Evolutionary conservation across 345 rosid species (phyloP).

Genomic region (Sapria himalayana): DNA sequence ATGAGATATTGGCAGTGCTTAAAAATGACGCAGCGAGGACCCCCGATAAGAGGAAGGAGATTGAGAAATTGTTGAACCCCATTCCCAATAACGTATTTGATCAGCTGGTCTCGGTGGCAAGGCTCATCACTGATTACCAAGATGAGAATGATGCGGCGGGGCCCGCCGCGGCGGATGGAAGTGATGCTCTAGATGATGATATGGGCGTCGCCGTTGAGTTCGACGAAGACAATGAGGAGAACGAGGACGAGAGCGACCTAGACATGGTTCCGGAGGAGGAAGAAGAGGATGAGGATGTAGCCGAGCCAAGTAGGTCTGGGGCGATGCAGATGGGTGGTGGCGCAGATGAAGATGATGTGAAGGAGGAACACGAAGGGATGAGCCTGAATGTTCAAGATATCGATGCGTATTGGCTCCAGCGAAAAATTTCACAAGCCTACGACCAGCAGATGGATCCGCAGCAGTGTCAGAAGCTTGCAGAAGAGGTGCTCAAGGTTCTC

Average conservation of each 20-base stretch:
- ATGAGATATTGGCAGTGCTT: slow-evolving; percentile 82
- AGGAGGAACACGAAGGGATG: slow-evolving; percentile 46
- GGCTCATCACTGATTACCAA: slow-evolving; percentile 62
- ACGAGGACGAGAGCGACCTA: slow-evolving; percentile 74
- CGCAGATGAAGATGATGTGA: slow-evolving; percentile 46
- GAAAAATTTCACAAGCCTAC: slow-evolving; percentile 75
- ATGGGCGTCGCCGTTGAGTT: slow-evolving; percentile 86
- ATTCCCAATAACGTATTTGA: slow-evolving; percentile 29
- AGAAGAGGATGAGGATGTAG: slow-evolving; percentile 51
- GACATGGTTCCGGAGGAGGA: slow-evolving; percentile 75
- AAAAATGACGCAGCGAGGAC: slow-evolving; percentile 42
- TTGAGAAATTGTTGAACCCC: slow-evolving; percentile 53
- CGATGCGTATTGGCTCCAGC: slow-evolving; percentile 95
- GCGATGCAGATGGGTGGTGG: slow-evolving; percentile 82
- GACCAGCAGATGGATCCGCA: slow-evolving; percentile 82
- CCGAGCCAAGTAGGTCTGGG: slow-evolving; percentile 29
- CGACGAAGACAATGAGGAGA: slow-evolving; percentile 65
- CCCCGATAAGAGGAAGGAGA: slow-evolving; percentile 68
- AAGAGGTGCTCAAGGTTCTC: slow-evolving; percentile 78
- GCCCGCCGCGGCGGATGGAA: slow-evolving; percentile 26
- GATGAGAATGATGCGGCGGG: slow-evolving; percentile 37
- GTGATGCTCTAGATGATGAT: slow-evolving; percentile 67
- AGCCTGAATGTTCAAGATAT: slow-evolving; percentile 75
- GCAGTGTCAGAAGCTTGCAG: slow-evolving; percentile 72
- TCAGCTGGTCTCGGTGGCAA: slow-evolving; percentile 55